A percentile compares a stretch with the other conserved stretches of the same genome.
Evolutionary conservation across 2,329 filamentous ascomycete genomes (phyloP).

Genomic region (Dothiorella sarmentorum): DNA sequence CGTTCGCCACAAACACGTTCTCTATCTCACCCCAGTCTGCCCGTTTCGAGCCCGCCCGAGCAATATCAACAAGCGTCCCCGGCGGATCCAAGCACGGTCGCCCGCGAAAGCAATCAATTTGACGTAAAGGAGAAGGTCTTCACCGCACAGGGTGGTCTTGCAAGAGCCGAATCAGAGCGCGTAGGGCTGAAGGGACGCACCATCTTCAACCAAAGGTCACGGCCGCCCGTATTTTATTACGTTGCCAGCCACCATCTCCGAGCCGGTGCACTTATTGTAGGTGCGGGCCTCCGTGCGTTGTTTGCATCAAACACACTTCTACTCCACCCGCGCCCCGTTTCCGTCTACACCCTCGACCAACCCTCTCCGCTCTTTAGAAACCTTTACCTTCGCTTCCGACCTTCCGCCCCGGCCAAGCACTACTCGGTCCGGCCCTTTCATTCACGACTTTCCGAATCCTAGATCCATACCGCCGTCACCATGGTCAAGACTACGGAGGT

Average conservation of each 20-base stretch:
- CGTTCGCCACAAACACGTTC: background rate
- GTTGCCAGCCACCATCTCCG: background rate
- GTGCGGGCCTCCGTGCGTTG: background rate
- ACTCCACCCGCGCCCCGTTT: conserved; percentile 1
- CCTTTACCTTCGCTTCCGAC: conserved; percentile 2
- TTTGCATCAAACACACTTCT: conserved; percentile 11
- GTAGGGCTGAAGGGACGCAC: conserved; percentile 9
- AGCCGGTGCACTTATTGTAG: background rate
- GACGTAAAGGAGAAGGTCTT: conserved; percentile 15
- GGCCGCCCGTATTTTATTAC: conserved; percentile 14
- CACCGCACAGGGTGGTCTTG: background rate
- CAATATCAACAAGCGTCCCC: conserved; percentile 10
- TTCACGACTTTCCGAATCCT: background rate
- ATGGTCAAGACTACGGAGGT: conserved; percentile 8
- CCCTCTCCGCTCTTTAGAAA: conserved; percentile 13
- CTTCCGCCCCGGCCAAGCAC: background rate
- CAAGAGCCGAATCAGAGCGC: conserved; percentile 7
- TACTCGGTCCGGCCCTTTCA: conserved; percentile 1
- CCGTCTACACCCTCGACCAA: background rate
- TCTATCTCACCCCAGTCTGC: background rate
- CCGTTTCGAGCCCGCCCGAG: no score
- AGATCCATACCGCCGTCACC: background rate
- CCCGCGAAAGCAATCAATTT: conserved; percentile 2
- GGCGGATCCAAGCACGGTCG: conserved; percentile 17
- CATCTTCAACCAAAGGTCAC: background rate